These are phyloP conservation scores for Urochloa ruziziensis DNA, from an alignment of 176 grass and related monocot species.

Conservation along the genomic window DNA sequence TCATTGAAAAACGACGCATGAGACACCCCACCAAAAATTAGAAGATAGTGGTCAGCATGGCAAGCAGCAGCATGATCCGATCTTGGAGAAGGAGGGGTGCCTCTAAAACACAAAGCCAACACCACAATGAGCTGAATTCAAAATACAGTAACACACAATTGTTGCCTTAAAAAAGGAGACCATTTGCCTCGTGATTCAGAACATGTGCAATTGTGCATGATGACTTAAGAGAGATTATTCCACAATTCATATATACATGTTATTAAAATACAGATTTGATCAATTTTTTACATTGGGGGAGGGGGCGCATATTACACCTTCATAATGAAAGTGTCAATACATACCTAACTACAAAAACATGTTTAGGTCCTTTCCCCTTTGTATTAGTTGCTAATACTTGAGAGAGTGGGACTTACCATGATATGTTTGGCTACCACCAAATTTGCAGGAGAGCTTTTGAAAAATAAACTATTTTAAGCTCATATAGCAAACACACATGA, in stretches of 20 bases:
- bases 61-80: conserved; percentile 93
- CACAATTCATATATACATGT: neutral
- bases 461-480: neutral
- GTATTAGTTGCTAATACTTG: neutral
- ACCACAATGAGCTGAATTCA: conserved; percentile 10
- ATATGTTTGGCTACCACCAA: neutral
- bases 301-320: too few relatives aligned
- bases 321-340: neutral
- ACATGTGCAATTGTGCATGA: neutral
- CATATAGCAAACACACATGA: neutral
- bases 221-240: neutral
- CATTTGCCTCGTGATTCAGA: neutral
- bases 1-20: conserved; percentile 96
- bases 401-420: neutral
- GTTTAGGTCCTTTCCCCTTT: too few relatives aligned
- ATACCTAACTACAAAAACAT: neutral
- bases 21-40: conserved; percentile 97
- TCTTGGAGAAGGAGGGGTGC: conserved; percentile 88
- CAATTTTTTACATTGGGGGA: too few relatives aligned
- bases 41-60: conserved; percentile 85
- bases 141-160: neutral
- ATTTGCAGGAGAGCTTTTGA: neutral
- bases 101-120: conserved; percentile 51
- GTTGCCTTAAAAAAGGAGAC: neutral
- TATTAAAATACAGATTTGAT: neutral